These are phyloP conservation scores for Triticum dicoccoides DNA, from an alignment of 176 grass and related monocot species.

Conservation along the genomic window DNA sequence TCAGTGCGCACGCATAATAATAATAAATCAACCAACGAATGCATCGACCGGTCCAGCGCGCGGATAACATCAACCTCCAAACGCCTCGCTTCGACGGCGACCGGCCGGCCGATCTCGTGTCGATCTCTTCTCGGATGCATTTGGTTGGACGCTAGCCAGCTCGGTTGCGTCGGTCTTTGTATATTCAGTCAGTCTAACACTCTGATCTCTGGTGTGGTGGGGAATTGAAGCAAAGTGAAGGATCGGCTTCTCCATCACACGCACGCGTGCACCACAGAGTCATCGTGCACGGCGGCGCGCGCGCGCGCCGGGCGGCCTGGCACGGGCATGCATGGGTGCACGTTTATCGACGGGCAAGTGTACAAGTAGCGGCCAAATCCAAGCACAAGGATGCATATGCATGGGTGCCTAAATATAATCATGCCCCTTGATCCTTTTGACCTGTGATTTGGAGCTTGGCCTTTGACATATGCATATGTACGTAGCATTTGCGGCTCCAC, in stretches of 20 bases:
- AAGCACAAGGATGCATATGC: neutral
- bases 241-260: neutral
- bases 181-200: neutral
- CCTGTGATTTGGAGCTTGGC: slow-evolving; percentile 23
- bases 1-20: neutral
- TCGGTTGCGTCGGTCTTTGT: neutral
- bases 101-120: neutral
- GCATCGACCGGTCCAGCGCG: neutral
- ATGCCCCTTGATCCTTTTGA: neutral
- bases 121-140: slow-evolving; percentile 20
- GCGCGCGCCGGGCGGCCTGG: neutral
- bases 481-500: slow-evolving; percentile 1
- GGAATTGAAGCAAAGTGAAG: slow-evolving; percentile 45
- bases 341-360: neutral
- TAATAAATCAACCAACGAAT: slow-evolving; percentile 7
- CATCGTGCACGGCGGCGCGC: neutral
- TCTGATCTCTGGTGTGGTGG: slow-evolving; percentile 21
- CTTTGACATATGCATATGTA: neutral
- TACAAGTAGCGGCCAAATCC: neutral
- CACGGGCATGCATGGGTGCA: neutral
- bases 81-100: slow-evolving; percentile 18
- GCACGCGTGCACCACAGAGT: neutral
- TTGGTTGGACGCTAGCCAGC: slow-evolving; percentile 32
- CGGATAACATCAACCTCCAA: neutral
- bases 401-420: neutral